phyloP scores from a whole-genome alignment of 2,329 filamentous ascomycete genomes.

The Sclerotinia glacialis region DNA sequence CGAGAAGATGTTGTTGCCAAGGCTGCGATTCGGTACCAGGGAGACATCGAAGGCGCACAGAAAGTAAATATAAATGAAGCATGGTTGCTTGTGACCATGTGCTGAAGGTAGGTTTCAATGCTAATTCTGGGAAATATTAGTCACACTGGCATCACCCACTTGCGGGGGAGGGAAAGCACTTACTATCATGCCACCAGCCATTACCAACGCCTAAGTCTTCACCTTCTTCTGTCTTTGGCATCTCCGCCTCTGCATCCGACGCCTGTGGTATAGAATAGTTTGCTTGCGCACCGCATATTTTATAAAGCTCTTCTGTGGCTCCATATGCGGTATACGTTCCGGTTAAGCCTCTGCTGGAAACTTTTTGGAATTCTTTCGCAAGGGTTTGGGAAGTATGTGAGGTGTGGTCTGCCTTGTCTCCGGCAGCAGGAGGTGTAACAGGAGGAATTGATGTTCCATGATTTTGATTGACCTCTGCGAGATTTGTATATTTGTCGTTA shows the following conservation, averaged over 20 bases:
- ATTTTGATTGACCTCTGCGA: constrained; percentile 27
- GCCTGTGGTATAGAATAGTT: constrained; percentile 33
- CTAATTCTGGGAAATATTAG: constrained; percentile 57
- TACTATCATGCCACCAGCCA: constrained; percentile 82
- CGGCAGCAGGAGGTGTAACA: constrained; percentile 23
- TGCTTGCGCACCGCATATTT: constrained; percentile 34
- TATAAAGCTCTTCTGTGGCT: constrained; percentile 66
- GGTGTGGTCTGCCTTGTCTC: constrained; percentile 20
- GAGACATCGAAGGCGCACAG: constrained; percentile 77
- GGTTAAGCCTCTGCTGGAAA: constrained; percentile 39
- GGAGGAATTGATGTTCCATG: constrained; percentile 29
- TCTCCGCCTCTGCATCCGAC: constrained; percentile 53
- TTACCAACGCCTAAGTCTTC: constrained; percentile 76
- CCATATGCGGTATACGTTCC: constrained; percentile 78
- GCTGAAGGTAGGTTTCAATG: constrained; percentile 81
- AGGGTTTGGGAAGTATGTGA: constrained; percentile 16
- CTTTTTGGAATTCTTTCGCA: constrained; percentile 24
- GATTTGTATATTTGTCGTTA: constrained; percentile 33
- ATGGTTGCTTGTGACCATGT: constrained; percentile 96
- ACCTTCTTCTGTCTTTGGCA: constrained; percentile 71
- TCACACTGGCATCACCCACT: not conserved
- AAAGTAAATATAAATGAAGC: constrained; percentile 91
- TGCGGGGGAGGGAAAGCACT: constrained; percentile 33
- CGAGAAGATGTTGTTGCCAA: constrained; percentile 87
- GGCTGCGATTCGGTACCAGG: constrained; percentile 64